These are phyloP conservation scores for Aphanocladium album DNA, from an alignment of 2,329 filamentous ascomycete genomes.

Conservation along the genomic window DNA sequence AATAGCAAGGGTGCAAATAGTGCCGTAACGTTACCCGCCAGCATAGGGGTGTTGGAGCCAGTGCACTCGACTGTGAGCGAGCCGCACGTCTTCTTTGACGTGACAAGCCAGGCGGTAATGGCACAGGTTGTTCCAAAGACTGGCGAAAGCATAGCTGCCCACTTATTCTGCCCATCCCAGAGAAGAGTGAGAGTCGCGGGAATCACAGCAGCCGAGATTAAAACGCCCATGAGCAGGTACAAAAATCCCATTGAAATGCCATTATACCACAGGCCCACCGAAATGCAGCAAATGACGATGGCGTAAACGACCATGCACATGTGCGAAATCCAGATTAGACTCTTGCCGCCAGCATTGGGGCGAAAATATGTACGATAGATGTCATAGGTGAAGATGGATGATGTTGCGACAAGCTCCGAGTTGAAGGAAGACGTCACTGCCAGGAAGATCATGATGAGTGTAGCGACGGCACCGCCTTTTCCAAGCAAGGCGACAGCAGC, in stretches of 20 bases:
- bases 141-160: conserved; percentile 63
- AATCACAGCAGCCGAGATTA: conserved; percentile 80
- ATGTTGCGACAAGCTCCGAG: conserved; percentile 80
- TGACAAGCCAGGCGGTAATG: conserved; percentile 71
- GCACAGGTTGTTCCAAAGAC: conserved; percentile 62
- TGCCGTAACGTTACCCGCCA: conserved; percentile 77
- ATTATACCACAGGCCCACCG: conserved; percentile 67
- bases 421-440: conserved; percentile 82
- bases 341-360: conserved; percentile 66
- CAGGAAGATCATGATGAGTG: conserved; percentile 81
- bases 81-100: conserved; percentile 63
- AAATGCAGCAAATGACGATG: conserved; percentile 70
- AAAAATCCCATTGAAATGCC: conserved; percentile 85
- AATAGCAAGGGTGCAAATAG: conserved; percentile 68
- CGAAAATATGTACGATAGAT: conserved; percentile 85
- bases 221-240: conserved; percentile 86
- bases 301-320: conserved; percentile 66
- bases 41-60: conserved; percentile 79
- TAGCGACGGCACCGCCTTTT: conserved; percentile 72
- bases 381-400: conserved; percentile 82
- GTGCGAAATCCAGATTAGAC: conserved; percentile 76
- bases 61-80: conserved; percentile 67
- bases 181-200: conserved; percentile 75
- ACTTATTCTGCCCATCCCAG: conserved; percentile 74
- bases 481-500: conserved; percentile 80